phyloP scores from a whole-genome alignment of 164 flowering plant species.

The Brasenia schreberi region DNA sequence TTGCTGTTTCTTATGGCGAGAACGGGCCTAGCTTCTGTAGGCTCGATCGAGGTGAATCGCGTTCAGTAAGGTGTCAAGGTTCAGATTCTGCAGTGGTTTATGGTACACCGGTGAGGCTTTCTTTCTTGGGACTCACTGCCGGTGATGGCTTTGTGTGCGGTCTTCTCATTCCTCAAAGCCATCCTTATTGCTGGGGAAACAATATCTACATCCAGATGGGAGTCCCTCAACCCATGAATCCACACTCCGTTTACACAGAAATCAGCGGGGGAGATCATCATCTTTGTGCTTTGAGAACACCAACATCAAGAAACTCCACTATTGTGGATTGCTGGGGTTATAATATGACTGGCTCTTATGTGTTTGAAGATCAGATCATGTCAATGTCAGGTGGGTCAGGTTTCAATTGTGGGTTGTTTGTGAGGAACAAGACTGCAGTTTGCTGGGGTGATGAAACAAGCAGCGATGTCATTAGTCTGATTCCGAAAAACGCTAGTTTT shows the following conservation, averaged over 20 bases:
- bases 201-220: slow-evolving; percentile 68
- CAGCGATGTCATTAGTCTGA: slow-evolving; percentile 43
- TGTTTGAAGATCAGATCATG: slow-evolving; percentile 41
- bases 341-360: slow-evolving; percentile 71
- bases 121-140: slow-evolving; percentile 60
- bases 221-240: slow-evolving; percentile 60
- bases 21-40: slow-evolving; percentile 91
- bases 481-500: slow-evolving; percentile 42
- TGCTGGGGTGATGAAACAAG: slow-evolving; percentile 94
- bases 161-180: slow-evolving; percentile 43
- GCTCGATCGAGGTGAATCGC: slow-evolving; percentile 60
- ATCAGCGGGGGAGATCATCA: slow-evolving; percentile 95
- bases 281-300: slow-evolving; percentile 45
- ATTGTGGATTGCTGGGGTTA: slow-evolving; percentile 97
- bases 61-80: slow-evolving; percentile 66
- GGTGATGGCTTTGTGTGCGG: slow-evolving; percentile 98
- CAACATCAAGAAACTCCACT: slow-evolving; percentile 12
- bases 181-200: slow-evolving; percentile 95
- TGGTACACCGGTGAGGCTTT: slow-evolving; percentile 52
- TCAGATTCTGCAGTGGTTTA: slow-evolving; percentile 67
- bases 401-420: slow-evolving; percentile 77
- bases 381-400: slow-evolving; percentile 85
- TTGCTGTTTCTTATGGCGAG: slow-evolving; percentile 90
- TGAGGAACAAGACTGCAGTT: slow-evolving; percentile 48
- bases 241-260: slow-evolving; percentile 48